Base-by-base conservation (phyloP, 2,329 filamentous ascomycete genomes). In the Rutstroemia sp. region DNA sequence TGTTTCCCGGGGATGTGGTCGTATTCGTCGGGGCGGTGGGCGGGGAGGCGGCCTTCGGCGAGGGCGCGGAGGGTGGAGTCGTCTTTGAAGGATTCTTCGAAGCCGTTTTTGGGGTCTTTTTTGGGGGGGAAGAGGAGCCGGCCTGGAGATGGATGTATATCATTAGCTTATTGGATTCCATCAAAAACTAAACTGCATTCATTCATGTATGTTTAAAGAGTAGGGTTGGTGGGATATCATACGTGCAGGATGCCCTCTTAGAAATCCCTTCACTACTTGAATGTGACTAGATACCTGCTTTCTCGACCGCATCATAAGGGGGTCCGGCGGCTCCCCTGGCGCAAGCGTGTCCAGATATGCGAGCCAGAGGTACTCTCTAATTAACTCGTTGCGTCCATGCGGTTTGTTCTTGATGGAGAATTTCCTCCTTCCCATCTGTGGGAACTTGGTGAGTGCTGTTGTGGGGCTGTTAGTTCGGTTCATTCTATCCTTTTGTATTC, bases 211-310 rank as follows among this genome's bases (percentile, higher is more conserved):
- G 8, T 30, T 30, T 30, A 8, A 30, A 30, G 27, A 30, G 27
- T 3, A 3, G 27, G 27, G 6, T 19, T 19, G 19, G 19, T 19
- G 19, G 19, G 19, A 19, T 19, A 19, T 75, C 82, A 78, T 73
- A 86, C 83, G 86, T 68, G 80, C 82, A 45, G 80, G 77, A 60
- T 86, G 74, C 54, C 80, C 78, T 55, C 78, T 76, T 61, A 87
- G 81, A 67, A 86, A 85, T 51, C 80, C 81, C 72, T 87, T 87
- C 55, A 87, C 72, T 14, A 88, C 84, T 67, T 88, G 84, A 65
- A 87, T 87, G 65, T 87, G 84, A 66, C 83, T 87, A 2, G 83
- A 87, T 5, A 87, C 82, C 64, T 86, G 83, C 68, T 87, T 87
- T 56, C 82, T 62, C 48, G 75, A 65, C 60, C 76, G 67, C 60